These are phyloP conservation scores for Multifurca ochricompacta DNA, from an alignment of 768 basidiomycete genomes.

Conservation along the genomic window DNA sequence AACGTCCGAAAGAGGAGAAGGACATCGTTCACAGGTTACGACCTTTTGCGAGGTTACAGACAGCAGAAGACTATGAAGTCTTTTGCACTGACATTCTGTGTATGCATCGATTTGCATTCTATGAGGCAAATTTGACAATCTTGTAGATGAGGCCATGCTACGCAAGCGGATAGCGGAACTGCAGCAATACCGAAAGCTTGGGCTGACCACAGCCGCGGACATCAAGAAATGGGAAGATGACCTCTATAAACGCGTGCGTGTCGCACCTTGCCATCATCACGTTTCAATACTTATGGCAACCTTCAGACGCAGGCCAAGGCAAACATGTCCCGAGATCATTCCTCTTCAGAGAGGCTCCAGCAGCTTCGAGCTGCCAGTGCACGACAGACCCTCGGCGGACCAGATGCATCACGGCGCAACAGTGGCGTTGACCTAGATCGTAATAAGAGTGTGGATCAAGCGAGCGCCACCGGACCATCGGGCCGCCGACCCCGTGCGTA, in stretches of 20 bases:
- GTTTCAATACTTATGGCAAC: constrained; percentile 7
- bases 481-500: constrained; percentile 38
- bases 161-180: constrained; percentile 86
- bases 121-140: not conserved
- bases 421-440: constrained; percentile 43
- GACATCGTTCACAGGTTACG: constrained; percentile 85
- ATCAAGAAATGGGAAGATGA: constrained; percentile 85
- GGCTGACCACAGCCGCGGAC: constrained; percentile 76
- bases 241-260: constrained; percentile 60
- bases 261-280: constrained; percentile 3
- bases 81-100: constrained; percentile 87
- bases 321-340: constrained; percentile 48
- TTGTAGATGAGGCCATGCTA: constrained; percentile 77
- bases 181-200: constrained; percentile 83
- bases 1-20: constrained; percentile 82
- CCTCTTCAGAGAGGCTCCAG: constrained; percentile 41
- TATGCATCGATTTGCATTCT: constrained; percentile 33
- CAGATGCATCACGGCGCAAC: constrained; percentile 42
- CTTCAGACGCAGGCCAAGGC: constrained; percentile 58
- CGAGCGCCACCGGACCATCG: constrained; percentile 31
- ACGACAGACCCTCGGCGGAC: constrained; percentile 46
- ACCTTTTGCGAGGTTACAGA: constrained; percentile 86
- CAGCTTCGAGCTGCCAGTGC: constrained; percentile 41
- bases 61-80: constrained; percentile 83
- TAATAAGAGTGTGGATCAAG: constrained; percentile 49